Evolutionary conservation across 345 rosid genomes (phyloP).

Genomic region (Lenwebbia sp.): DNA sequence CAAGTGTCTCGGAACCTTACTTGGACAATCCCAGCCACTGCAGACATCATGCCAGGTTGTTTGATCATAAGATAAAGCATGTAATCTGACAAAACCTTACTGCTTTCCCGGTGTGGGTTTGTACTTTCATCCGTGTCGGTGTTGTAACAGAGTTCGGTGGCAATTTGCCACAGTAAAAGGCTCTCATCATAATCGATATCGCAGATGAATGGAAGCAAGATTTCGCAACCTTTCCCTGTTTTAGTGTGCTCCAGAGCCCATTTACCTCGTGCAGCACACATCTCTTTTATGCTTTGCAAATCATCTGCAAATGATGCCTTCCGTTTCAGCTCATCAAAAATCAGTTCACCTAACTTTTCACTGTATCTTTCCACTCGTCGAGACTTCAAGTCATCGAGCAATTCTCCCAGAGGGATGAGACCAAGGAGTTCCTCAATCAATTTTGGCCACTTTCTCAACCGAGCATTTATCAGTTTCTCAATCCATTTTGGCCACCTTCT

Average conservation of each 20-base stretch:
- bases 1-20: constrained; percentile 4
- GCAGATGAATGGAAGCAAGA: not conserved
- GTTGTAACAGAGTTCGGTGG: not conserved
- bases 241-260: not conserved
- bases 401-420: not conserved
- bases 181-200: not conserved
- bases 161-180: not conserved
- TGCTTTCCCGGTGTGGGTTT: not conserved
- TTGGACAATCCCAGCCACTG: constrained; percentile 7
- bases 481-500: not conserved
- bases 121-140: not conserved
- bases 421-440: not conserved
- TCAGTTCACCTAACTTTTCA: not conserved
- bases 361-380: not conserved
- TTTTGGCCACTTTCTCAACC: too few species aligned
- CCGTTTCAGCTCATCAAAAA: not conserved
- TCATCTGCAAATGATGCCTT: not conserved
- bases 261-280: not conserved
- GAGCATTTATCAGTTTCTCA: not conserved
- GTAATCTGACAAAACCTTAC: constrained; percentile 6
- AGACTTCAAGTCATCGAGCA: not conserved
- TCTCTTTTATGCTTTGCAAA: too few species aligned
- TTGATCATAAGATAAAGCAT: constrained; percentile 9
- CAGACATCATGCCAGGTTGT: constrained; percentile 6
- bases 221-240: not conserved